Evolutionary conservation across 306 rosid species (phyloP).

Genomic region (Casuarina glauca): DNA sequence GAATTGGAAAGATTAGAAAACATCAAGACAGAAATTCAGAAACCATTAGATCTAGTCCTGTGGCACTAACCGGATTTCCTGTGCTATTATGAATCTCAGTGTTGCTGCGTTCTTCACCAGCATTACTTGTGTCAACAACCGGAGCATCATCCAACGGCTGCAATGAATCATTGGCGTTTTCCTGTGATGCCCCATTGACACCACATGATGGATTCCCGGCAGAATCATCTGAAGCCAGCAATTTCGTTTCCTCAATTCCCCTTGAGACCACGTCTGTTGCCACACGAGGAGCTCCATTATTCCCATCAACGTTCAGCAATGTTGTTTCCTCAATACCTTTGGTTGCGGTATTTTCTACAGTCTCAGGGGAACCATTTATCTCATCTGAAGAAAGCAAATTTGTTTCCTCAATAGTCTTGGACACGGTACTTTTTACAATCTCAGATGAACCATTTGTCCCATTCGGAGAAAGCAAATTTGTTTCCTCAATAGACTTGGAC

Average conservation of each 20-base stretch:
- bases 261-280: conserved; percentile 19
- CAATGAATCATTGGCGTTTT: conserved; percentile 24
- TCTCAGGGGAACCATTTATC: conserved; percentile 8
- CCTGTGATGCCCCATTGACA: conserved; percentile 35
- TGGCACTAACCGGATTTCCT: conserved; percentile 44
- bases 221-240: conserved; percentile 29
- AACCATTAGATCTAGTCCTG: neutral
- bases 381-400: neutral
- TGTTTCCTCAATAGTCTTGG: conserved; percentile 14
- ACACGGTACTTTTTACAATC: too few species aligned
- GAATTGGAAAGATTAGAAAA: neutral
- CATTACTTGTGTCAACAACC: conserved; percentile 32
- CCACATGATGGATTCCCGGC: conserved; percentile 34
- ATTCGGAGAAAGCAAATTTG: conserved; percentile 14
- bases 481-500: conserved; percentile 34
- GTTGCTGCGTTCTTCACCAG: conserved; percentile 19
- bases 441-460: neutral
- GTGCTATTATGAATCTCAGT: conserved; percentile 29
- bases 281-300: conserved; percentile 19
- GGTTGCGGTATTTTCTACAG: conserved; percentile 27
- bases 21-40: neutral
- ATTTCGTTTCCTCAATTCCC: conserved; percentile 32
- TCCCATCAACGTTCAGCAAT: conserved; percentile 23
- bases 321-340: conserved; percentile 31
- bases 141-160: conserved; percentile 32